Conservation (phyloP, 805 yeast genomes). For the Metschnikowia continentalis region DNA sequence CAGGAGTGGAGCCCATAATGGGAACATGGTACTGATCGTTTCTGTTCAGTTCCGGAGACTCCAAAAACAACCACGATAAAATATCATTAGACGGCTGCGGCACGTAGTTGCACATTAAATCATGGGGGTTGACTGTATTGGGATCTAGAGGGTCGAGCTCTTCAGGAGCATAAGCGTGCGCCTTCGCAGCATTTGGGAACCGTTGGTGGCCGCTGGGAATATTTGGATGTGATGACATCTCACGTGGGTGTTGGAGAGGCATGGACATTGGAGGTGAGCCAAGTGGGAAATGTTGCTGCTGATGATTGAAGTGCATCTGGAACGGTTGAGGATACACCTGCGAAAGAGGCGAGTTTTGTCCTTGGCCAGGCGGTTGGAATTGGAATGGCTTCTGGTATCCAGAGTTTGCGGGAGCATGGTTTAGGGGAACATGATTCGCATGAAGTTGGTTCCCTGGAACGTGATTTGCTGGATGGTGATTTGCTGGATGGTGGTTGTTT, state of each 20-base stretch:
- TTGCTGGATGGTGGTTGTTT: background rate
- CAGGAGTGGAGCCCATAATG: background rate
- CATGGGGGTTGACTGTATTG: slow-evolving; percentile 2
- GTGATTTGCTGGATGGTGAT: background rate
- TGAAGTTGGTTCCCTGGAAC: background rate
- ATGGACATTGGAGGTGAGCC: background rate
- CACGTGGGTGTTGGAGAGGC: background rate
- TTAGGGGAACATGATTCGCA: background rate
- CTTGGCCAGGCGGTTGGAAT: background rate
- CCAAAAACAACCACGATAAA: slow-evolving; percentile 32
- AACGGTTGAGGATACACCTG: slow-evolving; percentile 2
- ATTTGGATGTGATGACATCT: background rate
- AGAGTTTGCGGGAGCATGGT: background rate
- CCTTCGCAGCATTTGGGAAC: background rate
- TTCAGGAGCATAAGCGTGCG: background rate
- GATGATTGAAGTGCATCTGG: background rate
- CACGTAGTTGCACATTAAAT: background rate
- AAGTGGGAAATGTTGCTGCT: background rate
- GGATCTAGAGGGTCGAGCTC: background rate
- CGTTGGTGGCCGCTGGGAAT: background rate
- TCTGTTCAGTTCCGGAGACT: slow-evolving; percentile 4
- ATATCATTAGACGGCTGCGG: slow-evolving; percentile 36
- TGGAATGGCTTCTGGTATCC: background rate
- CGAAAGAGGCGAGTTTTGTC: slow-evolving; percentile 1
- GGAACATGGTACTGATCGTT: background rate